A percentile compares a stretch with the other conserved stretches of the same genome.
phyloP scores from a whole-genome alignment of 257 asterid species.

The Leptodermis oblonga region DNA sequence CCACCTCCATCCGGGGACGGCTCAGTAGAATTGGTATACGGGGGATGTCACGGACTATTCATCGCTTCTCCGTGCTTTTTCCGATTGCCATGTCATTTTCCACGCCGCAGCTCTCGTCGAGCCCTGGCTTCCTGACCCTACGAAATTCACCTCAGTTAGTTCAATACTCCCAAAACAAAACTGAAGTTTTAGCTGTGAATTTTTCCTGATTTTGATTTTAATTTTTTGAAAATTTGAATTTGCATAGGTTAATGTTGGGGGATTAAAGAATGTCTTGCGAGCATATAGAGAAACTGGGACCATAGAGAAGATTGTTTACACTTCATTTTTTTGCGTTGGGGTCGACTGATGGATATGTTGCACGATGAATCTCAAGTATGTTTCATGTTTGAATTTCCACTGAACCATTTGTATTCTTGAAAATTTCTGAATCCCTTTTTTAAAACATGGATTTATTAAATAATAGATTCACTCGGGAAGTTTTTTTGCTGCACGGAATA shows the following conservation, averaged over 20 bases:
- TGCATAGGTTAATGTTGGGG: conserved; percentile 79
- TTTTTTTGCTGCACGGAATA: conserved; percentile 71
- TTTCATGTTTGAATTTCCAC: neutral
- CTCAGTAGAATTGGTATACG: conserved; percentile 57
- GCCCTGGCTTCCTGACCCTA: conserved; percentile 91
- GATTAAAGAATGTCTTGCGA: conserved; percentile 71
- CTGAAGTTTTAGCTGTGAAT: neutral
- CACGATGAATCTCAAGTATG: conserved; percentile 76
- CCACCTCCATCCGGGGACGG: conserved; percentile 49
- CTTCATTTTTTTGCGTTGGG: conserved; percentile 94
- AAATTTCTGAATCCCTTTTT: too few species aligned
- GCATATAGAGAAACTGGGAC: conserved; percentile 53
- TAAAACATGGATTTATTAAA: conserved; percentile 13
- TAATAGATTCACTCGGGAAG: conserved; percentile 58
- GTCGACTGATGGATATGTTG: conserved; percentile 74
- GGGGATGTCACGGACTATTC: conserved; percentile 81
- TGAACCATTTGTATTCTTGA: too few species aligned
- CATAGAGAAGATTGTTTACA: conserved; percentile 69
- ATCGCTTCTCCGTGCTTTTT: conserved; percentile 62
- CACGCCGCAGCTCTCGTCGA: conserved; percentile 92
- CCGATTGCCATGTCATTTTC: conserved; percentile 76
- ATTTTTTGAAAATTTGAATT: neutral
- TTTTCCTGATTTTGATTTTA: neutral
- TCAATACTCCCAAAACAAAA: too few species aligned
- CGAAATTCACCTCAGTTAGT: conserved; percentile 52